Conservation (phyloP, 306 rosid species). For the Hippophae gyantsensis region DNA sequence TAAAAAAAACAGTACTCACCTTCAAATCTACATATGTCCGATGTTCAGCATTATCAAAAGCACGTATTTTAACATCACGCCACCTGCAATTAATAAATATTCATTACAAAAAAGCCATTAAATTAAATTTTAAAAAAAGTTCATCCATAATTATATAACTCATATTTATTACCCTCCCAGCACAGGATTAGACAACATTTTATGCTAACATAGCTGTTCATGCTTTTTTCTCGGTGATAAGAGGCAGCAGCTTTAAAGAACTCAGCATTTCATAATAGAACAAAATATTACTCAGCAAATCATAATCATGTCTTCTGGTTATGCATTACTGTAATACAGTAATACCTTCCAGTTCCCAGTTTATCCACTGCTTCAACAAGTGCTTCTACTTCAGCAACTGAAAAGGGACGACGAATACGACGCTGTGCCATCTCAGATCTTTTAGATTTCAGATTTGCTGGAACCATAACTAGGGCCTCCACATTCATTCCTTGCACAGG, state of each 20-base stretch:
- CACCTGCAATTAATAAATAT: constrained; percentile 41
- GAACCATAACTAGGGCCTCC: constrained; percentile 46
- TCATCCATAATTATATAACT: no score
- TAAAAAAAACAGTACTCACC: constrained; percentile 33
- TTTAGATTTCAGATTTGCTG: constrained; percentile 48
- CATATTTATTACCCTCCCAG: no score
- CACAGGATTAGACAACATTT: no score
- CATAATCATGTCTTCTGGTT: not conserved
- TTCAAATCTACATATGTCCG: constrained; percentile 89
- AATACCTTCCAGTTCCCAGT: constrained; percentile 91
- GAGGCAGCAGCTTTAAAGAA: no score
- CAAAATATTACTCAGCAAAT: not conserved
- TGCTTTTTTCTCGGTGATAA: no score
- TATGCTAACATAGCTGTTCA: no score
- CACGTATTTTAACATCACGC: constrained; percentile 83
- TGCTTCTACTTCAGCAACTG: constrained; percentile 90
- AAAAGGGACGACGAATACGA: constrained; percentile 85
- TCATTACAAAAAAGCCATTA: not conserved
- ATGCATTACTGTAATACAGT: not conserved
- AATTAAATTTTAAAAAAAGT: no score
- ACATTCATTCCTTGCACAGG: constrained; percentile 46
- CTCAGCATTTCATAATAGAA: not conserved
- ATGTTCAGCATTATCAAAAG: constrained; percentile 80
- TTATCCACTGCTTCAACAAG: constrained; percentile 89
- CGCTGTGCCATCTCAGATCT: constrained; percentile 64